phyloP scores from a whole-genome alignment of 768 basidiomycete species.

The Sistotremastrum suecicum region DNA sequence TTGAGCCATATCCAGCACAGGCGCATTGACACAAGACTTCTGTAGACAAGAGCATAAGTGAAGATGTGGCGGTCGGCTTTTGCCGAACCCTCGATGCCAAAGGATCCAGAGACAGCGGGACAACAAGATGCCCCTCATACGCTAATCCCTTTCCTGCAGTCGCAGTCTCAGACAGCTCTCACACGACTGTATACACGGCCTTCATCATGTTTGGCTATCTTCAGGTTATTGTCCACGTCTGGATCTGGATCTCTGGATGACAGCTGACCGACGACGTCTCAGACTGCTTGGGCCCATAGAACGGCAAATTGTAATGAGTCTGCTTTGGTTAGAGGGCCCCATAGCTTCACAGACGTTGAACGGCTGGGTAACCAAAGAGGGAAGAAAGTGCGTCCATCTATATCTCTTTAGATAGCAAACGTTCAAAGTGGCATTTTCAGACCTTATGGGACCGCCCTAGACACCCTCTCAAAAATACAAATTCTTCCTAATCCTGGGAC shows the following conservation, averaged over 20 bases:
- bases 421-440: conserved; percentile 1
- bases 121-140: conserved; percentile 31
- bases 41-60: no score
- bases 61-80: no score
- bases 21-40: no score
- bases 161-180: conserved; percentile 64
- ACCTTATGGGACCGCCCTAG: conserved; percentile 54
- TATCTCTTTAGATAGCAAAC: not conserved
- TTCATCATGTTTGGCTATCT: conserved; percentile 81
- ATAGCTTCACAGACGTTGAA: conserved; percentile 54
- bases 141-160: conserved; percentile 65
- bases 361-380: conserved; percentile 64
- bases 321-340: conserved; percentile 76
- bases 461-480: conserved; percentile 50
- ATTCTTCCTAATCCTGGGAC: conserved; percentile 46
- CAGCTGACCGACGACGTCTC: not conserved
- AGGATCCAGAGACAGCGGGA: no score
- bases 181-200: conserved; percentile 73
- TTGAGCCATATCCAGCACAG: no score
- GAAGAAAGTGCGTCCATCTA: conserved; percentile 41
- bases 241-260: not conserved
- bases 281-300: conserved; percentile 70
- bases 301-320: conserved; percentile 74
- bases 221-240: conserved; percentile 39
- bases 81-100: no score